Evolutionary conservation across 208 protist species (phyloP), one percentile per base, ranked within the genome.

Genomic region (Herpetomonas tarakana): DNA sequence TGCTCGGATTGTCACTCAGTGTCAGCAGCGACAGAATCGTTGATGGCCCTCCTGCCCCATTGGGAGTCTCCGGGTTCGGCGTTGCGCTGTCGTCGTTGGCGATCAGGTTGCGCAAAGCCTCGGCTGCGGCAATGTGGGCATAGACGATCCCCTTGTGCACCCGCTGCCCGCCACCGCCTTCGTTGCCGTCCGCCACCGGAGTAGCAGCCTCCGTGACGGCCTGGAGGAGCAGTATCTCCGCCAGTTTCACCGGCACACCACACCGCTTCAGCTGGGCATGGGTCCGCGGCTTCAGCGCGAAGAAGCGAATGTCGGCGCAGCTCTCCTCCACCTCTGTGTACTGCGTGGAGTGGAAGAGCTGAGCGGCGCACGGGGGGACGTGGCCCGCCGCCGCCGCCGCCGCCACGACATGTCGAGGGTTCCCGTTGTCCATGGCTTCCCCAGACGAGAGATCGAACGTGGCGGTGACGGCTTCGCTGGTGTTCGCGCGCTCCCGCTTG

Each of bases 61-160:
- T n/a, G n/a, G n/a, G n/a, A n/a, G n/a, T n/a, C n/a, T n/a, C n/a
- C n/a, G n/a, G n/a, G n/a, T n/a, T n/a, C n/a, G n/a, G n/a, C 35
- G 35, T 41, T 14, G 35, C 35, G 9, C 9, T 14, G 14, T 41
- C 35, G 35, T 41, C 35, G 35, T 41, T 41, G 35, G 35, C 35
- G 9, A 91, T 67, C 1, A 84, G 35, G 44, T 83, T 87, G 41
- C 79, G 76, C 31, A 91, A 72, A 4, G 83, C 80, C 45, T 79
- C 77, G 0, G 77, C 71, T 21, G 79, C 83, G 21, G 83, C 74
- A 21, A 77, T 72, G 52, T 83, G 76, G 41, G 79, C 38, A 51
- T 79, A 76, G 44, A 85, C 52, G 31, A 82, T 70, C 16, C 65
- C 82, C 41, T 66, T 52, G 64, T 80, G 68, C 28, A 38, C 51